A percentile compares a stretch with the other conserved stretches of the same genome.
These are phyloP conservation scores for Blastocystis sp. DNA, from an alignment of 352 stramenopile genomes.

Conservation along the genomic window DNA sequence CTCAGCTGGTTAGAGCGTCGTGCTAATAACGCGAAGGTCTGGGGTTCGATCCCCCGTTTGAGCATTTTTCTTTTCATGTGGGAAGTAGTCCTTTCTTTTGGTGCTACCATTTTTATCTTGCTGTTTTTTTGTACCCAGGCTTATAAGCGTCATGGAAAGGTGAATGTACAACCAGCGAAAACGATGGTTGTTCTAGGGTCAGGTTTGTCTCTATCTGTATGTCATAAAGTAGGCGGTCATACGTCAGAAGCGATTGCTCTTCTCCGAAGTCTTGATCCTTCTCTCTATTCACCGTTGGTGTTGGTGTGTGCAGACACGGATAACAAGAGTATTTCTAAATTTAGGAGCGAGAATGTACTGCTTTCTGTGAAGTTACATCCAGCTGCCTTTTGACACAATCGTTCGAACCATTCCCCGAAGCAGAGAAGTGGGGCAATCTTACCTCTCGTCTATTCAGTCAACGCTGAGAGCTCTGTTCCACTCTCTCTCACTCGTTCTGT, in stretches of 20 bases:
- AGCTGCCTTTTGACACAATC: constrained; percentile 66
- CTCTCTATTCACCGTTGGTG: constrained; percentile 76
- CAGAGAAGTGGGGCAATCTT: constrained; percentile 87
- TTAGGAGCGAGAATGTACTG: constrained; percentile 71
- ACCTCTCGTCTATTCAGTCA: constrained; percentile 78
- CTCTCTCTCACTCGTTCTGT: constrained; percentile 73
- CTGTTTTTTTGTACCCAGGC: background rate
- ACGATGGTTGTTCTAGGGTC: constrained; percentile 55
- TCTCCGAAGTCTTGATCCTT: constrained; percentile 75
- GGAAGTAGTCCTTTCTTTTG: background rate
- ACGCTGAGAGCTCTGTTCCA: constrained; percentile 76
- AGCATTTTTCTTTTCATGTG: constrained; percentile 60
- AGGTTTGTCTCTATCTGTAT: constrained; percentile 59
- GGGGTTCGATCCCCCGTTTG: constrained; percentile 54
- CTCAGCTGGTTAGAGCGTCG: constrained; percentile 61
- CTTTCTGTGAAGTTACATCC: constrained; percentile 64
- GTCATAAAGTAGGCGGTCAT: constrained; percentile 71
- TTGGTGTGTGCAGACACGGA: constrained; percentile 78
- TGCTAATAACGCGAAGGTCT: constrained; percentile 62
- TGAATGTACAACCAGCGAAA: background rate
- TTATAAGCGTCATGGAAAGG: constrained; percentile 20
- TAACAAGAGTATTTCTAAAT: constrained; percentile 1
- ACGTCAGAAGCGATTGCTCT: constrained; percentile 89
- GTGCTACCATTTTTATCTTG: constrained; percentile 12
- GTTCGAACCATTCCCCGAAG: constrained; percentile 79